Conservation (phyloP, 148 eudicot genomes). For the Rhododendron kiyosumense region DNA sequence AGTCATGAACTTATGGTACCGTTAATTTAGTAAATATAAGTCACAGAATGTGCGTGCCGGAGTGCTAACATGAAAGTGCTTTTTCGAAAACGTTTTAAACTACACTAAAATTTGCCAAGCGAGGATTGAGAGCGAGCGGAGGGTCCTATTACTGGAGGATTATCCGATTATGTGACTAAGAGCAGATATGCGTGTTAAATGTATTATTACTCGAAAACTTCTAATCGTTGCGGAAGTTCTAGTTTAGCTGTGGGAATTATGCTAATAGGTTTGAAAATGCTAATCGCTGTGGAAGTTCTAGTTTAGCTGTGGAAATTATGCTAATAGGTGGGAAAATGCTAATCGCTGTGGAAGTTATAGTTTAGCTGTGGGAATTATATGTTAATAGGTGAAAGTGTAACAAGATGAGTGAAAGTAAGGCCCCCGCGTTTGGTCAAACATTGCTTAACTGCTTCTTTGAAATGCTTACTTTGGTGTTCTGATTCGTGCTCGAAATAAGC, state of each 20-base stretch:
- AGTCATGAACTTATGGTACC: no score
- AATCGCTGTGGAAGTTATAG: background rate
- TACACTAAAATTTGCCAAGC: background rate
- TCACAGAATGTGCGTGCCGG: background rate
- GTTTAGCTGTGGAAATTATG: no score
- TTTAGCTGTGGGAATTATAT: background rate
- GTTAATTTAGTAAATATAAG: background rate
- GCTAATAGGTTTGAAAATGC: background rate
- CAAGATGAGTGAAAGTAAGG: background rate
- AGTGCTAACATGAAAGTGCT: background rate
- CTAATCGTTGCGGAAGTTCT: background rate
- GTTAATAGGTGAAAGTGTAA: background rate
- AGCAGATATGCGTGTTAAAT: background rate
- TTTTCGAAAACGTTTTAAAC: background rate
- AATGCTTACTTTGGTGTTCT: background rate
- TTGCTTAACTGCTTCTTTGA: background rate
- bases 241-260: no score
- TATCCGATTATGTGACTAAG: background rate
- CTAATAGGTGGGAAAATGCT: background rate
- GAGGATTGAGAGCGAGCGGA: background rate
- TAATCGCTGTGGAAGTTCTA: background rate
- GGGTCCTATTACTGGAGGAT: background rate
- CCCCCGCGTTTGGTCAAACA: background rate
- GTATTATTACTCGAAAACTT: background rate
- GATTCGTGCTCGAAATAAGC: background rate